phyloP scores from a whole-genome alignment of 768 basidiomycete genomes.

The Lactarius psammicola region DNA sequence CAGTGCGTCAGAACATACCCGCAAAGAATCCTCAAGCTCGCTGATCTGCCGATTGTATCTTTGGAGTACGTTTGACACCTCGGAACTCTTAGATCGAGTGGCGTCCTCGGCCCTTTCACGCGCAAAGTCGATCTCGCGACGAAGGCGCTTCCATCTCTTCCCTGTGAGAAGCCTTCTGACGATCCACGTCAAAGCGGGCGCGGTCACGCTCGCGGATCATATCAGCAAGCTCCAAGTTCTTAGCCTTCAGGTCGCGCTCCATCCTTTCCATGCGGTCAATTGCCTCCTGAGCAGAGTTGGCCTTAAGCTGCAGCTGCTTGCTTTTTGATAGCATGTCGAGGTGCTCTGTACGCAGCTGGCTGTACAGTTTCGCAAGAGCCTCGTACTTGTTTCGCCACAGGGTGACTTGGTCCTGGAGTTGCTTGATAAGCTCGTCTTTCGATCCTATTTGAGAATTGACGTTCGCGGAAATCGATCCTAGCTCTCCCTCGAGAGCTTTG shows the following conservation, averaged over 20 bases:
- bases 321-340: conserved; percentile 95
- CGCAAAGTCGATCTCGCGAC: conserved; percentile 89
- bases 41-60: conserved; percentile 96
- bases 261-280: conserved; percentile 98
- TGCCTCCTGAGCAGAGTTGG: conserved; percentile 96
- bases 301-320: conserved; percentile 96
- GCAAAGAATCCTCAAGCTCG: conserved; percentile 93
- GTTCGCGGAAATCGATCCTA: conserved; percentile 69
- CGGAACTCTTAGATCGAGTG: conserved; percentile 85
- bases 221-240: conserved; percentile 96
- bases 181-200: conserved; percentile 92
- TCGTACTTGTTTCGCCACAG: conserved; percentile 99
- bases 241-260: conserved; percentile 97
- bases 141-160: conserved; percentile 91
- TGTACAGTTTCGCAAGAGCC: conserved; percentile 96
- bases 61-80: conserved; percentile 80
- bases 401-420: conserved; percentile 94
- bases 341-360: conserved; percentile 95
- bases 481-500: conserved; percentile 90
- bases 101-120: conserved; percentile 98
- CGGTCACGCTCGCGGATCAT: conserved; percentile 98
- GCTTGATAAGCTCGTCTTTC: conserved; percentile 94
- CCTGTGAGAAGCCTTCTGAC: conserved; percentile 90
- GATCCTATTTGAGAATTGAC: conserved; percentile 82
- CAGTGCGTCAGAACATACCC: conserved; percentile 49